Evolutionary conservation across 805 yeast species (phyloP), one percentile per base, ranked within the genome.

Genomic region (Ogataea thermomethanolica): DNA sequence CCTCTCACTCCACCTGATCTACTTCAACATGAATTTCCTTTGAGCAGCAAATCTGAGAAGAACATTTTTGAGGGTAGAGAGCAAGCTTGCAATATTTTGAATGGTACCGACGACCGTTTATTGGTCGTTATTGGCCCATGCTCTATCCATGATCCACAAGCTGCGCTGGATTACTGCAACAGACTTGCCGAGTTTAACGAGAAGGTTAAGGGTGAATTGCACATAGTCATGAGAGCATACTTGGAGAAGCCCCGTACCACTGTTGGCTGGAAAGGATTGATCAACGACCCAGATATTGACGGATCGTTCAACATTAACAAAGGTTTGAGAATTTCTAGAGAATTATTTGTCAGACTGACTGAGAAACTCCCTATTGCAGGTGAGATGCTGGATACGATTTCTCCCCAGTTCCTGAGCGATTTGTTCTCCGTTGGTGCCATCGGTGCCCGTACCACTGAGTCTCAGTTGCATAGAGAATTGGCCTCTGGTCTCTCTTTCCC

Each of bases 381-480:
- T 45, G 99, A 91, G 69, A 91, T 91, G 96, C 77, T 91, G 61
- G 99, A 91, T 66, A 91, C 98, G 21, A 91, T 93, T 48, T 88
- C 96, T 11, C 99, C 99, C 1, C 96, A 91, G 72, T 91, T 84
- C 69, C 74, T 91, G 56, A 79, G 93, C 36, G 99, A 91, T 65
- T 78, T 91, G 53, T 84, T 91, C 75, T 85, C 96, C 20, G 78
- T 93, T 39, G 99, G 99, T 58, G 99, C 99, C 35, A 90, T 91
- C 63, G 99, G 99, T 57, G 99, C 99, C 28, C 84, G 99, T 74
- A 91, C 99, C 33, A 91, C 99, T 28, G 99, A 91, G 71, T 89
- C 96, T 28, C 99, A 91, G 71, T 78, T 91, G 39, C 99, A 91
- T 66, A 82, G 99, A 65, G 99, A 91, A 66, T 76, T 91, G 53